phyloP scores from a whole-genome alignment of 306 rosid species.

The Clitoria ternatea region DNA sequence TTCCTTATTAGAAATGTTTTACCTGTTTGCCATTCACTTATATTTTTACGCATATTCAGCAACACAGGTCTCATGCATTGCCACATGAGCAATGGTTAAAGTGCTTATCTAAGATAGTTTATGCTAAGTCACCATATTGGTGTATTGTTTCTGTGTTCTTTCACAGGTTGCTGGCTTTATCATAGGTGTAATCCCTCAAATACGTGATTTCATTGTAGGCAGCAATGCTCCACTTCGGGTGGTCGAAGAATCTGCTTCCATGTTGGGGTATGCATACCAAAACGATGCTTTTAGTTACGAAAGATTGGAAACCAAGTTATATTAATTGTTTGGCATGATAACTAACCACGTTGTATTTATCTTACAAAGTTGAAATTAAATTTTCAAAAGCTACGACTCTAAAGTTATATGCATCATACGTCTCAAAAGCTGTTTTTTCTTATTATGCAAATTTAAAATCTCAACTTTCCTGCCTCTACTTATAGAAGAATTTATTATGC shows the following conservation, averaged over 20 bases:
- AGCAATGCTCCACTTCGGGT: slow-evolving; percentile 65
- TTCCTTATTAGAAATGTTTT: slow-evolving; percentile 8
- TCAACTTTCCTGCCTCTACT: too few relatives aligned
- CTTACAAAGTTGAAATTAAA: background rate
- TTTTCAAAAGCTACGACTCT: background rate
- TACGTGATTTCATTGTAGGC: slow-evolving; percentile 52
- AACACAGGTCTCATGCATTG: background rate
- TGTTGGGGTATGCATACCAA: slow-evolving; percentile 59
- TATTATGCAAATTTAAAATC: too few relatives aligned
- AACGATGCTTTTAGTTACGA: background rate
- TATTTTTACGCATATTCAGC: background rate
- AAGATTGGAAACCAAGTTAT: background rate
- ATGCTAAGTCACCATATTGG: background rate
- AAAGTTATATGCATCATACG: background rate
- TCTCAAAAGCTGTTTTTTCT: too few relatives aligned
- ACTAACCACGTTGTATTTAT: background rate
- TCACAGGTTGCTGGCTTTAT: slow-evolving; percentile 55
- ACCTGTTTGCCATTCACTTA: background rate
- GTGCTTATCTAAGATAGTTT: background rate
- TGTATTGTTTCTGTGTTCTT: background rate
- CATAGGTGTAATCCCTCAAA: slow-evolving; percentile 55
- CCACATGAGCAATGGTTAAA: background rate
- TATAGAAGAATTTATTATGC: too few relatives aligned
- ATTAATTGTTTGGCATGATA: background rate
- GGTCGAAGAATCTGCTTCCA: slow-evolving; percentile 52